Conservation (phyloP, 176 grass and related monocot species). For the Carex pumila region DNA sequence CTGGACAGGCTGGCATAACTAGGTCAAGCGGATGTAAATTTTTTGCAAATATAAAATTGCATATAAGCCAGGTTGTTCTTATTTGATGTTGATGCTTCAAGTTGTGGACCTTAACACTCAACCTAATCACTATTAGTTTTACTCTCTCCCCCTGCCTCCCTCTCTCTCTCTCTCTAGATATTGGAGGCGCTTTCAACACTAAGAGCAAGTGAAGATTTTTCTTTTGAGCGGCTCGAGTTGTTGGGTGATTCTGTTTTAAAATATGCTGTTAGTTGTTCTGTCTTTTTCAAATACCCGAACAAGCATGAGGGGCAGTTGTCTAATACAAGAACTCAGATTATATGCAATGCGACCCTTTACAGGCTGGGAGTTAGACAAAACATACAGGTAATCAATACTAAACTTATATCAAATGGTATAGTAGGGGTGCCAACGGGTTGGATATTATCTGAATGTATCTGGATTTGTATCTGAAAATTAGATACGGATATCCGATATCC, state of each 20-base stretch:
- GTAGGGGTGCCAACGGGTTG: too few species aligned
- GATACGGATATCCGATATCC: too few species aligned
- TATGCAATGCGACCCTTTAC: slow-evolving; percentile 83
- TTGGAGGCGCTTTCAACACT: slow-evolving; percentile 78
- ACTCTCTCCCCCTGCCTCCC: not conserved
- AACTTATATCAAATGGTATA: not conserved
- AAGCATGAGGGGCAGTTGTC: slow-evolving; percentile 69
- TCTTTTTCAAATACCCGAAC: slow-evolving; percentile 70
- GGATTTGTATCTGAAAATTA: too few species aligned
- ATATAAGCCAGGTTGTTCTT: not conserved
- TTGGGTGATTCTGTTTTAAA: slow-evolving; percentile 86
- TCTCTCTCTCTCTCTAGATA: slow-evolving; percentile 47
- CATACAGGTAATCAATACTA: slow-evolving; percentile 53
- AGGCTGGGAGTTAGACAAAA: slow-evolving; percentile 49
- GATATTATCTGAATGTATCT: too few species aligned
- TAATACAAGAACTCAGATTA: slow-evolving; percentile 38
- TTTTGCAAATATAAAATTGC: not conserved
- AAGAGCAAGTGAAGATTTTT: slow-evolving; percentile 87
- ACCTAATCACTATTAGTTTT: not conserved
- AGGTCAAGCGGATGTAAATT: not conserved
- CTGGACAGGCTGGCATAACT: not conserved
- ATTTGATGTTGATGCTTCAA: not conserved
- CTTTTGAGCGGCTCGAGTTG: slow-evolving; percentile 83
- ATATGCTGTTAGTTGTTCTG: slow-evolving; percentile 61
- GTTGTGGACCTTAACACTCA: not conserved